Evolutionary conservation across 352 stramenopile species (phyloP).

Genomic region (Globisporangium recalcitrans): DNA sequence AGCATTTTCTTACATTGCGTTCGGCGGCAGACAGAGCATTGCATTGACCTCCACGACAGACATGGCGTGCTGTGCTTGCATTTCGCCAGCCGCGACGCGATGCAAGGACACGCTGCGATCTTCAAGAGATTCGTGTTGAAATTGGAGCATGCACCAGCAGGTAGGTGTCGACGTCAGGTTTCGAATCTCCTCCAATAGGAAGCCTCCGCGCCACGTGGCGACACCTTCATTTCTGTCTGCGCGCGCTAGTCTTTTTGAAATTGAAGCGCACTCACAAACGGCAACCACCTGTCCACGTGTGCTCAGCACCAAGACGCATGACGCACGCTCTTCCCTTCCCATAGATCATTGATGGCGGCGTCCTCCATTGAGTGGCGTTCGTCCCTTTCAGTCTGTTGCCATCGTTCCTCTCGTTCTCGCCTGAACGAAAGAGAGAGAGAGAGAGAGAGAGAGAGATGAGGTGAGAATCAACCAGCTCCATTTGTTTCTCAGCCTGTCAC

Average conservation of each 20-base stretch:
- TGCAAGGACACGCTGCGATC: neutral
- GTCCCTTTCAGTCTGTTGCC: neutral
- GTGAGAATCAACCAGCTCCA: too few species aligned
- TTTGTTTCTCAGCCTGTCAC: conserved; percentile 6
- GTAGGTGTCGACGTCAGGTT: neutral
- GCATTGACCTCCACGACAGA: neutral
- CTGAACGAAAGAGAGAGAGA: neutral
- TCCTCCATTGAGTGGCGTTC: neutral
- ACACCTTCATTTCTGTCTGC: neutral
- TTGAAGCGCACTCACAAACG: too few species aligned
- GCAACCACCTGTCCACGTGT: neutral
- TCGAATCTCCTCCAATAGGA: conserved; percentile 11
- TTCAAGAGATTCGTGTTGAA: neutral
- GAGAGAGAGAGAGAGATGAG: neutral
- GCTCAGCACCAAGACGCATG: neutral
- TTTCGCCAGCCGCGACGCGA: neutral
- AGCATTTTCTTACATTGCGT: neutral
- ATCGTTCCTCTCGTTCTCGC: neutral
- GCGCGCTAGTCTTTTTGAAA: conserved; percentile 5
- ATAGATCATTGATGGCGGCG: neutral
- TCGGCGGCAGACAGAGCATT: neutral
- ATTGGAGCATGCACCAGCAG: neutral
- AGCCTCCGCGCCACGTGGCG: conserved; percentile 6
- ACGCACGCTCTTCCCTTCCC: neutral
- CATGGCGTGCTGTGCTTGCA: too few species aligned